Evolutionary conservation across 805 yeast genomes (phyloP), one percentile per base, ranked within the genome.

Genomic region (Suhomyces kilbournensis): DNA sequence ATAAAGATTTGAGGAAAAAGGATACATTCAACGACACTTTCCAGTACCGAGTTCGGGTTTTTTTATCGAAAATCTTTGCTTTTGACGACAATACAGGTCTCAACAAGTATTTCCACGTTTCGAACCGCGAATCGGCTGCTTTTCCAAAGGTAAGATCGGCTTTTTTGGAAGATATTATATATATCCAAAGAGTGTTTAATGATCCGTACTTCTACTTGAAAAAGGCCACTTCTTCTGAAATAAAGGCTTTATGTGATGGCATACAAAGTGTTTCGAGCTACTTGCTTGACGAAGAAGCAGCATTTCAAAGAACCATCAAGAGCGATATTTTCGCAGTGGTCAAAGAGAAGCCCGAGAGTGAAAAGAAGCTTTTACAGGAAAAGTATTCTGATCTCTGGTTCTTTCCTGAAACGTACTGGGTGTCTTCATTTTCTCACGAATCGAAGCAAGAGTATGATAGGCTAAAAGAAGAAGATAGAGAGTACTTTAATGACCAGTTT

Each of bases 41-140:
- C 30, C 74, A 72, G 39, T 67, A 62, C 35, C 60, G 77, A 26
- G 71, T 75, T 4, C 61, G 76, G 35, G 48, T 56, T 1, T 74
- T 73, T 48, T 59, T 73, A 20, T 59, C 75, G 17, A 65, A 63
- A 30, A 49, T 72, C 14, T 64, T 75, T 47, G 59, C 65, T 14
- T 62, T 74, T 40, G 79, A 75, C 47, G 79, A 75, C 52, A 74
- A 71, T 56, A 75, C 79, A 3, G 79, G 79, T 1, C 64, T 75
- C 49, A 75, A 75, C 57, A 72, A 72, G 59, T 70, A 70, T 53
- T 74, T 72, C 52, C 56, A 63, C 22, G 45, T 60, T 1, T 66
- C 78, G 10, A 65, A 68, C 47, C 56, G 73, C 40, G 57, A 52
- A 10, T 56, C 58, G 7, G 58, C 62, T 8, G 70, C 67, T 45